Conservation (phyloP, 2,329 filamentous ascomycete species). For the Helminthosporium solani region DNA sequence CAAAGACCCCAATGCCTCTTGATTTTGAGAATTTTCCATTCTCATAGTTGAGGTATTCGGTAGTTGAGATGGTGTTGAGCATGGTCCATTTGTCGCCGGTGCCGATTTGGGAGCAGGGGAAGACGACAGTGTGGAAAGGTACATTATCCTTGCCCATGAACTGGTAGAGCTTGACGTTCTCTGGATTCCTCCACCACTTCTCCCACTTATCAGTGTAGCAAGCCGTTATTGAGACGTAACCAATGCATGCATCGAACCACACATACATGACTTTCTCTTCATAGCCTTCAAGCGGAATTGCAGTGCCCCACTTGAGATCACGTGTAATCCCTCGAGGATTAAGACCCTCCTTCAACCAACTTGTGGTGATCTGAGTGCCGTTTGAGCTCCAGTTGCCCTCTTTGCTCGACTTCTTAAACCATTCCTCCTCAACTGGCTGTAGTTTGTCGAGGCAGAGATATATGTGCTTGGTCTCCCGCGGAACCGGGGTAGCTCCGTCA, state of each 20-base stretch:
- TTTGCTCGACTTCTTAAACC: constrained; percentile 71
- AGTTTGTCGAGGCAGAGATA: constrained; percentile 85
- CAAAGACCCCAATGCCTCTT: constrained; percentile 85
- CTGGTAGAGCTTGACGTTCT: constrained; percentile 85
- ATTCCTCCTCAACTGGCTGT: constrained; percentile 73
- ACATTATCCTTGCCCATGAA: constrained; percentile 93
- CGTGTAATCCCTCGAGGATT: constrained; percentile 86
- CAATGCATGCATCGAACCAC: constrained; percentile 90
- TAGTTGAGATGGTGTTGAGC: constrained; percentile 83
- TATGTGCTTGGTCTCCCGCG: constrained; percentile 82
- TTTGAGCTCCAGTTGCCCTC: constrained; percentile 78
- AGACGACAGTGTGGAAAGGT: constrained; percentile 86
- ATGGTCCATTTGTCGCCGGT: constrained; percentile 85
- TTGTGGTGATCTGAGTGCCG: constrained; percentile 72
- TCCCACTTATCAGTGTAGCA: constrained; percentile 89
- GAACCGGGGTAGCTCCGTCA: constrained; percentile 77
- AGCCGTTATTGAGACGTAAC: constrained; percentile 92
- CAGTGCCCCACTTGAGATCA: constrained; percentile 86
- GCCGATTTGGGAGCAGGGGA: constrained; percentile 83
- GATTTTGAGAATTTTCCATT: constrained; percentile 84
- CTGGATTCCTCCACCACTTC: constrained; percentile 90
- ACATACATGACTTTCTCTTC: constrained; percentile 86
- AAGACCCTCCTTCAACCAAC: constrained; percentile 81
- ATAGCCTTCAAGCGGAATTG: constrained; percentile 61
- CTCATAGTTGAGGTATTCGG: constrained; percentile 62